Conservation (phyloP, 2,329 filamentous ascomycete species). For the Talaromyces sp. region DNA sequence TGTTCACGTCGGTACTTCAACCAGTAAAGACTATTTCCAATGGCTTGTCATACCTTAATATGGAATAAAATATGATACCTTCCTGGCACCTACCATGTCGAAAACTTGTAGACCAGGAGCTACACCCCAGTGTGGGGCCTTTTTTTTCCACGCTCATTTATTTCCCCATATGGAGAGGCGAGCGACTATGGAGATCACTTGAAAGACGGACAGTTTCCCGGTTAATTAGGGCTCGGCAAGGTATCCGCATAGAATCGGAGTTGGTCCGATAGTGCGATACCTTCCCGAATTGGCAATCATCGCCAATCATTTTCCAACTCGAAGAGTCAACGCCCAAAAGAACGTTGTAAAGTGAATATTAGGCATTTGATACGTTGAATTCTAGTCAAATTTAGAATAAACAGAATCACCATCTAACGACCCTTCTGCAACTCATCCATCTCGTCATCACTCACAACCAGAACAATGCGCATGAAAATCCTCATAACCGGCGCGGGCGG, state of each 20-base stretch:
- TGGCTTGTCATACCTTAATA: background rate
- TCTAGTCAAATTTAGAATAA: background rate
- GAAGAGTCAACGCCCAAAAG: background rate
- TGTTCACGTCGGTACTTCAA: background rate
- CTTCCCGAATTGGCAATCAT: background rate
- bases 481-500: slow-evolving; percentile 12
- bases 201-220: background rate
- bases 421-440: background rate
- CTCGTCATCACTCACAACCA: background rate
- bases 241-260: slow-evolving; percentile 1
- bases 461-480: slow-evolving; percentile 5
- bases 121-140: background rate
- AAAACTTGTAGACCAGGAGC: background rate
- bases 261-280: background rate
- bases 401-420: background rate
- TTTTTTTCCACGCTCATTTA: background rate
- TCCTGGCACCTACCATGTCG: background rate
- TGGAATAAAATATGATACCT: background rate
- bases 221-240: background rate
- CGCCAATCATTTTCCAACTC: background rate
- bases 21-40: background rate
- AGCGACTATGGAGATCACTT: background rate
- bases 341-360: background rate
- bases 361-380: background rate
- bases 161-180: background rate